Evolutionary conservation across 2,329 filamentous ascomycete species (phyloP).

Genomic region (Dothideomycetes sp.): DNA sequence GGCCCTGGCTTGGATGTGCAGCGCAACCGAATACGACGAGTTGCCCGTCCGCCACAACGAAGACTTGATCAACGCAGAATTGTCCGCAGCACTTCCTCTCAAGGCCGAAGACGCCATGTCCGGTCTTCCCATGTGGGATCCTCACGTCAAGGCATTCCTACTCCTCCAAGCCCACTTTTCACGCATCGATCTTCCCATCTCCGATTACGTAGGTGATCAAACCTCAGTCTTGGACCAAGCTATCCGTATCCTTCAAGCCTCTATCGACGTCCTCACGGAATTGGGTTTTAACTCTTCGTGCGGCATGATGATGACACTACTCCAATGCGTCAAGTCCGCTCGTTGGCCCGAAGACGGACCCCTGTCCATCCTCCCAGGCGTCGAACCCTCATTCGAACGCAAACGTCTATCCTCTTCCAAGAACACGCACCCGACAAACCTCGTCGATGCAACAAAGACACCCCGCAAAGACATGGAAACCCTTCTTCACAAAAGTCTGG

Average conservation of each 20-base stretch:
- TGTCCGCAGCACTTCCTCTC: slow-evolving; percentile 73
- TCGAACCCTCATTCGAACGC: slow-evolving; percentile 41
- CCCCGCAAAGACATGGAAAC: slow-evolving; percentile 24
- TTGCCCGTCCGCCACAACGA: slow-evolving; percentile 96
- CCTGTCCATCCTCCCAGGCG: slow-evolving; percentile 68
- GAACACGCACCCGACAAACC: slow-evolving; percentile 23
- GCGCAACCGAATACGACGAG: slow-evolving; percentile 92
- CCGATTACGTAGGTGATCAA: slow-evolving; percentile 94
- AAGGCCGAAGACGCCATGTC: slow-evolving; percentile 43
- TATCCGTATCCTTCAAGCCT: slow-evolving; percentile 92
- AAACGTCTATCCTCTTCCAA: slow-evolving; percentile 30
- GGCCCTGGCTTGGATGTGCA: slow-evolving; percentile 83
- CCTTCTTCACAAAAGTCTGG: slow-evolving; percentile 42
- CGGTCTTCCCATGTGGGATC: slow-evolving; percentile 91
- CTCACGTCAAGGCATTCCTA: slow-evolving; percentile 91
- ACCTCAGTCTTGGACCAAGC: slow-evolving; percentile 82
- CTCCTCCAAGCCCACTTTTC: slow-evolving; percentile 93
- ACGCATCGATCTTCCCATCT: slow-evolving; percentile 82
- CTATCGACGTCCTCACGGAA: slow-evolving; percentile 87
- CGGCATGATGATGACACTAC: slow-evolving; percentile 69
- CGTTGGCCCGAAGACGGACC: slow-evolving; percentile 81
- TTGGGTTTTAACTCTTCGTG: slow-evolving; percentile 72
- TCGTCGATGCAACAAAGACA: slow-evolving; percentile 33
- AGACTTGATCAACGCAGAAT: slow-evolving; percentile 87
- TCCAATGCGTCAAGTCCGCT: slow-evolving; percentile 88